Percentiles rank a stretch among this genome's conserved stretches.
Evolutionary conservation across 768 basidiomycete species (phyloP).

Genomic region (Leccinum broughii): DNA sequence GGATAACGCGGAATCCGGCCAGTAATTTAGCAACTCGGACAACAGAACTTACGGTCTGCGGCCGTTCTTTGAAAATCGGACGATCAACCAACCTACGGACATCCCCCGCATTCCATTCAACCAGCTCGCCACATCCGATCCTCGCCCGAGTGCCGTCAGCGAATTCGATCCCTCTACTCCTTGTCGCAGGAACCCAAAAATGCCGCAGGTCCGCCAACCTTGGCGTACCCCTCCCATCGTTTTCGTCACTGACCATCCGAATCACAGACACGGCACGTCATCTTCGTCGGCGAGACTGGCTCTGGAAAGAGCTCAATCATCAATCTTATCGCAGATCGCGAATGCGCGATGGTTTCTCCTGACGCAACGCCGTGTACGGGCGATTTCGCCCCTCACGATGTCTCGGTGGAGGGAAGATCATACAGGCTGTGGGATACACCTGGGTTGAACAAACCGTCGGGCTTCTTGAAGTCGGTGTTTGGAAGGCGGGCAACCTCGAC

Average conservation of each 20-base stretch:
- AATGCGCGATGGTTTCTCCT: constrained; percentile 29
- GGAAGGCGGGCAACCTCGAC: not conserved
- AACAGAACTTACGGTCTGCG: no score
- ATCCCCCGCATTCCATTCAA: not conserved
- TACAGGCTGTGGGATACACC: constrained; percentile 36
- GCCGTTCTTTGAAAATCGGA: not conserved
- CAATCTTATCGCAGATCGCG: constrained; percentile 36
- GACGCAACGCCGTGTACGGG: constrained; percentile 35
- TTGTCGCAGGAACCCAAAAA: no score
- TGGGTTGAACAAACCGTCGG: constrained; percentile 23
- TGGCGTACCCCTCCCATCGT: not conserved
- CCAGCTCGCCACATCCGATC: not conserved
- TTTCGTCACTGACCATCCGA: not conserved
- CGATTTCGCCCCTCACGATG: constrained; percentile 22
- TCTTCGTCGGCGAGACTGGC: constrained; percentile 38
- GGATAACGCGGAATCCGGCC: not conserved
- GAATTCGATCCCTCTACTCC: not conserved
- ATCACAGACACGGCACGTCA: constrained; percentile 25
- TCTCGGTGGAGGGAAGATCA: constrained; percentile 15
- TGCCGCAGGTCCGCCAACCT: not conserved
- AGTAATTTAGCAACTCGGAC: not conserved
- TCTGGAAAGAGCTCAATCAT: constrained; percentile 43
- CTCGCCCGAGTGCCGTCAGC: not conserved
- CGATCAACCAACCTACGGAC: not conserved
- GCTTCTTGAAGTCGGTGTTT: constrained; percentile 9